Percentiles rank a stretch among this genome's conserved stretches.
Conservation (phyloP, 2,329 filamentous ascomycete species). For the Zarea fungicola region DNA sequence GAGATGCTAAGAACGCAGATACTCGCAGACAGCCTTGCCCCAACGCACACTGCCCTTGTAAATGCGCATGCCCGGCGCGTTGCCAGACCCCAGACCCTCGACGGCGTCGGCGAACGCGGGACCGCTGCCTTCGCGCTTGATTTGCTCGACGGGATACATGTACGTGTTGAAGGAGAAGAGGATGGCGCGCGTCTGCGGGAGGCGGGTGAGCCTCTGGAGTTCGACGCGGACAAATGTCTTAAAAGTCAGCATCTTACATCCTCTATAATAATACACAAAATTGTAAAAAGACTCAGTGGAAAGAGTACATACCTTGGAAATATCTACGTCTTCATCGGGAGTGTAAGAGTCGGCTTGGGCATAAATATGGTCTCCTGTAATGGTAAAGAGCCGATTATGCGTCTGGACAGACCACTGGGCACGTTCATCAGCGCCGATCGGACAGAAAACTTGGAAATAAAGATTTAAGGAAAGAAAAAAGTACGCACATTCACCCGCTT, state of each 20-base stretch:
- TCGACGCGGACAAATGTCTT: constrained; percentile 39
- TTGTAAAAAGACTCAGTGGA: no score
- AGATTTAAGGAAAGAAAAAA: neutral
- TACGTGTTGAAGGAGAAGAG: constrained; percentile 55
- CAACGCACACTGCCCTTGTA: constrained; percentile 47
- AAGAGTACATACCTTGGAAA: constrained; percentile 31
- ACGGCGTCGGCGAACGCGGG: constrained; percentile 45
- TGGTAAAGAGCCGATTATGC: constrained; percentile 35
- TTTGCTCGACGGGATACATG: constrained; percentile 41
- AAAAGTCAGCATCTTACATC: no score
- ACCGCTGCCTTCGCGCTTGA: constrained; percentile 46
- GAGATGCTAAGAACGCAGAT: constrained; percentile 31
- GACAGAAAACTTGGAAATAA: neutral
- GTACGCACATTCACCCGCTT: constrained; percentile 45
- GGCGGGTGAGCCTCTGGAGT: constrained; percentile 45
- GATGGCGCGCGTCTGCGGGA: constrained; percentile 41
- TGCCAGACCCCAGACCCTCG: constrained; percentile 45
- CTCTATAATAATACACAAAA: no score
- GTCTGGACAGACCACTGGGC: constrained; percentile 46
- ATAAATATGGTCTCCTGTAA: constrained; percentile 32
- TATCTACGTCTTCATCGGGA: constrained; percentile 33
- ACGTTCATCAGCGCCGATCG: neutral
- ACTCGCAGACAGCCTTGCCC: constrained; percentile 42
- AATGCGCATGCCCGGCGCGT: constrained; percentile 48
- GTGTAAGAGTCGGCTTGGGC: constrained; percentile 25